Evolutionary conservation across 805 yeast species (phyloP).

Genomic region (Candida ipomoeae): DNA sequence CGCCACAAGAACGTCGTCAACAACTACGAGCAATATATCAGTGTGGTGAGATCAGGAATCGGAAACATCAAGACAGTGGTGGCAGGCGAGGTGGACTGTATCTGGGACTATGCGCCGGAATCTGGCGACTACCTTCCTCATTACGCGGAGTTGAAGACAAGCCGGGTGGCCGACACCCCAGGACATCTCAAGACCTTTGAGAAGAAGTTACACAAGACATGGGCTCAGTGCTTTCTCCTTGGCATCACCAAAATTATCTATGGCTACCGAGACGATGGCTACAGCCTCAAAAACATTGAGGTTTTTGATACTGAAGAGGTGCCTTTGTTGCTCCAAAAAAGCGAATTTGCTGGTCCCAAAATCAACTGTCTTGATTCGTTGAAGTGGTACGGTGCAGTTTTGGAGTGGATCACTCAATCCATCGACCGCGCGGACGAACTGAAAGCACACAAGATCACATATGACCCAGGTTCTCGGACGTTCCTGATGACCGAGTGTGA

Average conservation of each 20-base stretch:
- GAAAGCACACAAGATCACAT: constrained; percentile 52
- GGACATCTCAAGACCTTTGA: constrained; percentile 66
- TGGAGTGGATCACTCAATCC: constrained; percentile 66
- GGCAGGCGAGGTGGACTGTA: constrained; percentile 92
- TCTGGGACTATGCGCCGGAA: constrained; percentile 70
- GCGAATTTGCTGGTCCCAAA: constrained; percentile 39
- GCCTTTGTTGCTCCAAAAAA: constrained; percentile 61
- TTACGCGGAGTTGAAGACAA: constrained; percentile 82
- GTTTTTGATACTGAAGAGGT: constrained; percentile 72
- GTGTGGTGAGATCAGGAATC: constrained; percentile 81
- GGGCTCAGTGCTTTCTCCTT: constrained; percentile 91
- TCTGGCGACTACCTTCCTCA: constrained; percentile 54
- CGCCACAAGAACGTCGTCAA: constrained; percentile 58
- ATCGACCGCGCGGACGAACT: constrained; percentile 48
- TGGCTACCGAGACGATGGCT: constrained; percentile 79
- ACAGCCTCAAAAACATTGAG: constrained; percentile 65
- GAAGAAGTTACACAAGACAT: constrained; percentile 67
- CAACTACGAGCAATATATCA: constrained; percentile 71
- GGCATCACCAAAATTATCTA: constrained; percentile 80
- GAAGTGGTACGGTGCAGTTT: constrained; percentile 80
- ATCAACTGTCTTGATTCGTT: constrained; percentile 75
- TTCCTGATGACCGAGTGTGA: constrained; percentile 49
- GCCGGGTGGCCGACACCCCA: constrained; percentile 50
- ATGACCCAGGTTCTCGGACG: constrained; percentile 50
- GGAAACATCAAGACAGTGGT: constrained; percentile 64